phyloP scores from a whole-genome alignment of 2,329 filamentous ascomycete species.

The Xylaria sp. region DNA sequence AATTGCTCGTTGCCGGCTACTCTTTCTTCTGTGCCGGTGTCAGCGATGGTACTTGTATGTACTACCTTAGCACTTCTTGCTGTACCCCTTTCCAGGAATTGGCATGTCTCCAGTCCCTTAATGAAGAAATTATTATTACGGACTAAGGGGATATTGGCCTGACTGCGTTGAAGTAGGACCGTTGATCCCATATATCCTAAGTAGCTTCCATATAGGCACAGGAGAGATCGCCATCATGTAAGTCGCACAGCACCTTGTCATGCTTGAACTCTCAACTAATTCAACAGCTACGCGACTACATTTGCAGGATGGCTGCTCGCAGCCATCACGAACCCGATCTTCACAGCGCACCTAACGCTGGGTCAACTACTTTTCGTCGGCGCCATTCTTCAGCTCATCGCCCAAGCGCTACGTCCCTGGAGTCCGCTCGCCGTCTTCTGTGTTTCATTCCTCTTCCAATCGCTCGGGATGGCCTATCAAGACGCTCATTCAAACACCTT shows the following conservation, averaged over 20 bases:
- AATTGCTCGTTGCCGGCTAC: constrained; percentile 65
- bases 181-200: constrained; percentile 70
- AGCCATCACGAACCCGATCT: constrained; percentile 65
- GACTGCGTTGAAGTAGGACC: constrained; percentile 58
- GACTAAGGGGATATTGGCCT: constrained; percentile 10
- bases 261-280: constrained; percentile 6
- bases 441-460: constrained; percentile 67
- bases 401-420: constrained; percentile 67
- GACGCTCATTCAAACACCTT: constrained; percentile 73
- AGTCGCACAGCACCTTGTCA: background rate
- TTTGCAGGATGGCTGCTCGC: constrained; percentile 71
- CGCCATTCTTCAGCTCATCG: constrained; percentile 64
- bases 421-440: constrained; percentile 67
- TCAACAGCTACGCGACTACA: constrained; percentile 61
- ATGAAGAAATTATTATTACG: background rate
- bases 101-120: background rate
- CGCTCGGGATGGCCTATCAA: constrained; percentile 70
- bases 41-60: constrained; percentile 67
- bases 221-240: constrained; percentile 50
- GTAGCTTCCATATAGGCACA: constrained; percentile 59
- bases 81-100: background rate
- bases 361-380: constrained; percentile 68
- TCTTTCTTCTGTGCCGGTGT: constrained; percentile 74
- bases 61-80: background rate
- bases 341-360: constrained; percentile 63